These are phyloP conservation scores for Nemania sp. DNA, from an alignment of 2,329 filamentous ascomycete genomes.

Conservation along the genomic window DNA sequence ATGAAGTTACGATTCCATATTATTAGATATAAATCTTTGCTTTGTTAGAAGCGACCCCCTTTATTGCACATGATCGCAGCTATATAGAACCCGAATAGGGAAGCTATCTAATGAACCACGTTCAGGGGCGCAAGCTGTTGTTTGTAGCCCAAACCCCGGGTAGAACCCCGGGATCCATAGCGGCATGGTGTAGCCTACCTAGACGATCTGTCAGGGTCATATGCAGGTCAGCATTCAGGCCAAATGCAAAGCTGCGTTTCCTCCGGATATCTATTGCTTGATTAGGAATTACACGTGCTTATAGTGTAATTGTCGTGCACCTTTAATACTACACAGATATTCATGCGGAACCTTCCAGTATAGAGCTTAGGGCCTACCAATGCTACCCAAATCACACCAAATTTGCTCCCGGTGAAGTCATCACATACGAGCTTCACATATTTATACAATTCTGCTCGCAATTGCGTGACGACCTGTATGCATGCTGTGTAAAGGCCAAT, in stretches of 20 bases:
- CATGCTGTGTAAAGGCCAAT: no score
- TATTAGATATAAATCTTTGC: slow-evolving; percentile 15
- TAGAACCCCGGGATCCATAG: slow-evolving; percentile 3
- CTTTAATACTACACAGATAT: slow-evolving; percentile 14
- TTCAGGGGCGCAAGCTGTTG: neutral
- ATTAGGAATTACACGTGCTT: slow-evolving; percentile 32
- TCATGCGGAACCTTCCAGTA: slow-evolving; percentile 7
- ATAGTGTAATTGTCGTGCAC: slow-evolving; percentile 21
- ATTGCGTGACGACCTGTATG: slow-evolving; percentile 16
- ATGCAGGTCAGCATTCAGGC: slow-evolving; percentile 29
- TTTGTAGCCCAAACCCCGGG: slow-evolving; percentile 11
- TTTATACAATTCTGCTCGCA: neutral
- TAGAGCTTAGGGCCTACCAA: neutral
- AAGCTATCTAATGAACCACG: slow-evolving; percentile 4
- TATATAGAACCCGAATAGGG: slow-evolving; percentile 26
- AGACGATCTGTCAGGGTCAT: slow-evolving; percentile 16
- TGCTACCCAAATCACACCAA: neutral
- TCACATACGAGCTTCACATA: slow-evolving; percentile 7
- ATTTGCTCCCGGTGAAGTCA: slow-evolving; percentile 10
- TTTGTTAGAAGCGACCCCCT: slow-evolving; percentile 6
- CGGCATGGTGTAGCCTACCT: slow-evolving; percentile 1
- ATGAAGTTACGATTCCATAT: slow-evolving; percentile 29
- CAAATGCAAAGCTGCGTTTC: slow-evolving; percentile 6
- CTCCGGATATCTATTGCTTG: slow-evolving; percentile 29
- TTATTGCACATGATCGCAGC: neutral